Evolutionary conservation across 2,329 filamentous ascomycete genomes (phyloP), one percentile per base, ranked within the genome.

Genomic region (Oidium heveae): DNA sequence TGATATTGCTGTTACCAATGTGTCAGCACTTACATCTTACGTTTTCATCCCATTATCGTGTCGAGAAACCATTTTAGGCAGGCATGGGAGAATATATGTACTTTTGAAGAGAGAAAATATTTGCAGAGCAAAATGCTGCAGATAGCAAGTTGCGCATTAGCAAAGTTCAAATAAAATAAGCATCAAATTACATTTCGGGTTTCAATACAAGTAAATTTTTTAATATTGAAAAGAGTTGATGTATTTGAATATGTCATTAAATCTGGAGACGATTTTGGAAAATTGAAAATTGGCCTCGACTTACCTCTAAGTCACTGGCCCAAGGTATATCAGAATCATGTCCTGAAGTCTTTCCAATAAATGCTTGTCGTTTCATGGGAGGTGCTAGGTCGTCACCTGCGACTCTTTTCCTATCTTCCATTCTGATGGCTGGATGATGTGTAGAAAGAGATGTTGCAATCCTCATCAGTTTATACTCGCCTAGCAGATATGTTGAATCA

Each of bases 321-420:
- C 75, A 80, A 55, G 77, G 76, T 74, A 82, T 78, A 67, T 82
- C 79, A 62, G 76, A 72, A 67, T 81, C 77, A n/a, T 52, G 50
- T 59, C 76, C 75, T 65, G 80, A 76, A 62, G 75, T 70, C 62
- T 75, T 78, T 59, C 87, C 87, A 73, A 94, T 95, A 60, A 89
- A 76, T 55, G 86, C 85, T 68, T 94, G 84, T 70, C 87, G 83
- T 75, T 96, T 98, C 66, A 80, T 84, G 22, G 89, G 88, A 61
- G 89, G 89, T 60, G 84, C 84, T 65, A 85, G 73, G 62, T 95
- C 86, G 68, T 91, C 85, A 64, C 83, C 76, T 66, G 87, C 85
- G 66, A 87, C 84, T 78, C 91, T 81, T 78, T 98, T 98, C 78
- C 91, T 86, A 74, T 96, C 91, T 77, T 98, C 91, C 89, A 96